Evolutionary conservation across 108 stramenopile species (phyloP), one percentile per base, ranked within the genome.

Genomic region (Skeletonema costatum): DNA sequence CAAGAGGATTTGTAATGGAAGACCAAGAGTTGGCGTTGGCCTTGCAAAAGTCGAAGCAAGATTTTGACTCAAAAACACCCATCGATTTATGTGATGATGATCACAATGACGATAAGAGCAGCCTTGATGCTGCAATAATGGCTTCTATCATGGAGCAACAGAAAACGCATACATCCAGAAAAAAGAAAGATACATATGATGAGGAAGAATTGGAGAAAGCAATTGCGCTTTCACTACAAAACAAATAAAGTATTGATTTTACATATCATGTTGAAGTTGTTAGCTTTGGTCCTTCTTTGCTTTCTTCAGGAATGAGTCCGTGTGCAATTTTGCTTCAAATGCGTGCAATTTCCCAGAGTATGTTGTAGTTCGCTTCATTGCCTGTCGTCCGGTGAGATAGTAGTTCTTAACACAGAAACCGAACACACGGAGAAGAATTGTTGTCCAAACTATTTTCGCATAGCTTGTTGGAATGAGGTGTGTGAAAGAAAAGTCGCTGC

Each of bases 351-450:
- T 96, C 2, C 93, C 95, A 35, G 95, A 93, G 70, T 92, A 96
- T 14, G 90, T 93, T 0, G 93, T 93, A 0, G 89, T 90, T 42
- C 95, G 88, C 66, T 93, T 94, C 83, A 78, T 77, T 11, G 95
- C 93, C 68, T 96, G 90, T 31, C 95, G 82, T 71, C 90, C 90
- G 60, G 93, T 87, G 65, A 94, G 74, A 71, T 86, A 96, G 71
- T 94, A 96, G 64, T 96, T 96, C 77, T 96, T 96, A 16, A 92
- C 69, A 64, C 93, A 93, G 66, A 90, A 96, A 1, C 95, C 95
- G 30, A 86, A 73, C 7, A 94, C 95, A 25, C 95, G 80, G 25
- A 58, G 50, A 10, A 96, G 75, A 64, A 96, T 92, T 65, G 89
- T 87, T 10, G 87, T 64, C 95, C 95, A 96, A 72, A 90, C 88